Percentiles rank a stretch among this genome's conserved stretches.
These are phyloP conservation scores for Retiboletus fuscus DNA, from an alignment of 1,284 basidiomycete genomes.

Conservation along the genomic window DNA sequence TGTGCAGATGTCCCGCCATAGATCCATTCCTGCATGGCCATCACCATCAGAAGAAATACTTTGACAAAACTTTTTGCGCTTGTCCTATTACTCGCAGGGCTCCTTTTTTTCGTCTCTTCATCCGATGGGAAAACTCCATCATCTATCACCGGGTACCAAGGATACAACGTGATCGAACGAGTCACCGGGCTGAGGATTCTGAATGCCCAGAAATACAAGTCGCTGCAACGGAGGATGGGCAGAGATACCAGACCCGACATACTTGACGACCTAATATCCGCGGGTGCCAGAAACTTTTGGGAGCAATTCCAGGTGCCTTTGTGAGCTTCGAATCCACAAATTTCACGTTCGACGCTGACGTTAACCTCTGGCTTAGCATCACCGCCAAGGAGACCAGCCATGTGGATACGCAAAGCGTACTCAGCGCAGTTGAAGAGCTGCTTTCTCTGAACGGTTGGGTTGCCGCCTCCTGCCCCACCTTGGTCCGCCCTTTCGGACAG, in stretches of 20 bases:
- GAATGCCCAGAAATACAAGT: slow-evolving; percentile 88
- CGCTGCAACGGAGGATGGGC: slow-evolving; percentile 87
- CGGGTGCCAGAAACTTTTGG: slow-evolving; percentile 91
- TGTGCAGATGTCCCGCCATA: no score
- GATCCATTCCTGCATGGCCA: slow-evolving; percentile 36
- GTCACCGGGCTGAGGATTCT: slow-evolving; percentile 84
- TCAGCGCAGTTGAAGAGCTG: slow-evolving; percentile 89
- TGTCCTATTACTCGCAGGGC: slow-evolving; percentile 34
- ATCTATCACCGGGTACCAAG: slow-evolving; percentile 39
- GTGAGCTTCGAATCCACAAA: slow-evolving; percentile 56
- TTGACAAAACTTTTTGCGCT: slow-evolving; percentile 35
- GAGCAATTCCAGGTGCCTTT: slow-evolving; percentile 90
- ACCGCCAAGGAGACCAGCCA: slow-evolving; percentile 83
- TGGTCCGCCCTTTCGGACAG: slow-evolving; percentile 90
- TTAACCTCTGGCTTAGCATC: slow-evolving; percentile 64
- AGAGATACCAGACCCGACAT: slow-evolving; percentile 86
- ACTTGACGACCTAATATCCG: slow-evolving; percentile 77
- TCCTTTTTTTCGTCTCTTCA: slow-evolving; percentile 32
- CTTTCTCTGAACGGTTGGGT: slow-evolving; percentile 97
- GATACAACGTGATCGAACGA: slow-evolving; percentile 82
- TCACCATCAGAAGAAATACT: slow-evolving; percentile 40
- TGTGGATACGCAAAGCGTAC: slow-evolving; percentile 88
- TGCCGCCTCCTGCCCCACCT: slow-evolving; percentile 93
- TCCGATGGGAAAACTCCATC: slow-evolving; percentile 29
- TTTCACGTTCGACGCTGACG: neutral